Evolutionary conservation across 1,284 basidiomycete species (phyloP), one percentile per base, ranked within the genome.

Genomic region (Hypsizygus ulmarius): DNA sequence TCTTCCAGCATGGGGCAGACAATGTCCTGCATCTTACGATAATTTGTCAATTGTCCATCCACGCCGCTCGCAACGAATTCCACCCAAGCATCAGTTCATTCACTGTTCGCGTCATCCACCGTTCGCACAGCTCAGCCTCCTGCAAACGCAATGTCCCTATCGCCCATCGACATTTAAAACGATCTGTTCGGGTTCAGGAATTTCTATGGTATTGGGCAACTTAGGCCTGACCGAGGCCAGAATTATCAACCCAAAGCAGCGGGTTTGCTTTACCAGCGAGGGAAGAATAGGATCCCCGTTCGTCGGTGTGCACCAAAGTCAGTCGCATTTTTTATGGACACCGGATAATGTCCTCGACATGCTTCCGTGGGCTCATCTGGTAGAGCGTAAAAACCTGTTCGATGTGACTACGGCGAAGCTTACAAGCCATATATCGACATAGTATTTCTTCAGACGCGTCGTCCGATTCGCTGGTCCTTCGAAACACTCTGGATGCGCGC

Each of bases 311-410:
- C 69, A 37, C 73, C 74, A 61, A 73, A 77, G 39, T 70, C 71
- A 2, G 74, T 75, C 5, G 77, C 72, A 49, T 72, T 69, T 49
- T 75, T 75, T 39, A 79, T 64, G 7, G 77, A 72, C 68, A 73
- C 71, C 77, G 79, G 16, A 76, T 64, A 1, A 76, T 74, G 56
- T 77, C 77, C 51, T 80, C 78, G 1, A 75, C 77, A 53, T 79
- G 73, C 54, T 81, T 77, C 37, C 74, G 65, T 62, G 74, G 71
- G 51, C 67, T 66, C 55, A 79, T 67, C 75, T 77, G 51, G 14
- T 14, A 15, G 19, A 29, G n/a, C 27, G 21, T 39, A 14, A 16
- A 33, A 18, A 43, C 15, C 48, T 25, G 11, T n/a, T n/a, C n/a
- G 45, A 14, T 28, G 15, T 37, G 8, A 18, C 2, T 10, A 4